Percentiles rank a stretch among this genome's conserved stretches.
Conservation (phyloP, 75 land plant species). For the Pinus albicaulis region DNA sequence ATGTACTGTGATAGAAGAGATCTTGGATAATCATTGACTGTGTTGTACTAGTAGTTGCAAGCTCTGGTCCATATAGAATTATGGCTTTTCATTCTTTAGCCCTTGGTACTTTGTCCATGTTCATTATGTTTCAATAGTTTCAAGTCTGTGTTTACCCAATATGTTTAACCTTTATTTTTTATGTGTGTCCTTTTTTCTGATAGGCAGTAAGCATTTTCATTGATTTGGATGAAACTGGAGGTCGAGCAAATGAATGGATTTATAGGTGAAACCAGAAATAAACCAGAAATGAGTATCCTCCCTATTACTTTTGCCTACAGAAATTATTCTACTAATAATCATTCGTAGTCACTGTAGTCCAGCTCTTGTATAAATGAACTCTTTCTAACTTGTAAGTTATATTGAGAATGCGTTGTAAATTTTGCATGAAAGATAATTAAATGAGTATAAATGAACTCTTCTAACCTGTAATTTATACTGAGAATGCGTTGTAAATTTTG, state of each 20-base stretch:
- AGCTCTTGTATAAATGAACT: neutral
- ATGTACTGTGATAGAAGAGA: neutral
- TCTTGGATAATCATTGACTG: neutral
- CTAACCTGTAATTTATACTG: neutral
- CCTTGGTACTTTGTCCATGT: neutral
- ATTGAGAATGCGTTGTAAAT: neutral
- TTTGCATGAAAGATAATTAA: neutral
- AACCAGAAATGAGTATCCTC: neutral
- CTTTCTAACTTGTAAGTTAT: neutral
- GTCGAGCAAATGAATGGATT: conserved; percentile 97
- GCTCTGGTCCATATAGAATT: neutral
- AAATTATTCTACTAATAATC: neutral
- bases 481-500: neutral
- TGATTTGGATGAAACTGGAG: conserved; percentile 94
- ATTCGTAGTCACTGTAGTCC: neutral
- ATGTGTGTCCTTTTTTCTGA: neutral
- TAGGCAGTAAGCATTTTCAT: conserved; percentile 99
- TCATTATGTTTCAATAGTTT: neutral
- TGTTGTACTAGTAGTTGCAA: neutral
- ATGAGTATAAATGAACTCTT: neutral
- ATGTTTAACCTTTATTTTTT: conserved; percentile 7
- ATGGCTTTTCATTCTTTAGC: neutral
- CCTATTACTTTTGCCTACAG: neutral
- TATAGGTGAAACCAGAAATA: conserved; percentile 56
- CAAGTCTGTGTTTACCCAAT: neutral